Evolutionary conservation across 495 filamentous ascomycete genomes (phyloP).

Genomic region (Penicillium alfredii): DNA sequence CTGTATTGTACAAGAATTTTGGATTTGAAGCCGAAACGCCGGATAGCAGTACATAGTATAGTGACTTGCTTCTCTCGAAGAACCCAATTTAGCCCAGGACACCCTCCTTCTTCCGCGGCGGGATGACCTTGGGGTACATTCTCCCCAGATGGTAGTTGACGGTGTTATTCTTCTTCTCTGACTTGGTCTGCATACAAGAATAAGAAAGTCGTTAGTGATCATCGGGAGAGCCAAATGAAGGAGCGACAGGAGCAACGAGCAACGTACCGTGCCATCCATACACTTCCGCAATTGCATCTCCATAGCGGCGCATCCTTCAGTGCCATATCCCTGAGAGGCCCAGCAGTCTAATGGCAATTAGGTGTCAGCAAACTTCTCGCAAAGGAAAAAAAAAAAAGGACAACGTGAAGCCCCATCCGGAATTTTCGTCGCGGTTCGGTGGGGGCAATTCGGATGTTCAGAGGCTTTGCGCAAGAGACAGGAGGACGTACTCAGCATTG

Average conservation of each 20-base stretch:
- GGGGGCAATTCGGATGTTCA: no score
- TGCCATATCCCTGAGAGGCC: constrained; percentile 76
- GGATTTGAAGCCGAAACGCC: no score
- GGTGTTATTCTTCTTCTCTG: constrained; percentile 64
- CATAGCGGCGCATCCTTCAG: constrained; percentile 68
- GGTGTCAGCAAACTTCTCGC: constrained; percentile 7
- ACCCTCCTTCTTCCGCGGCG: constrained; percentile 64
- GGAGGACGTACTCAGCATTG: constrained; percentile 70
- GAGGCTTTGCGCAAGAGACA: not conserved
- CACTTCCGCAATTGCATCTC: constrained; percentile 81
- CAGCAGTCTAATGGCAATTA: constrained; percentile 71
- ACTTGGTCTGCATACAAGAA: constrained; percentile 49
- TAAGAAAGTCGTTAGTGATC: constrained; percentile 12
- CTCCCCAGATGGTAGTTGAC: constrained; percentile 94
- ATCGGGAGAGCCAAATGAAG: not conserved
- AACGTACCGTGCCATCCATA: constrained; percentile 77
- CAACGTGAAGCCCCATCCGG: no score
- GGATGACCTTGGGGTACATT: constrained; percentile 74
- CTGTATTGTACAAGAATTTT: no score
- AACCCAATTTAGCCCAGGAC: constrained; percentile 27
- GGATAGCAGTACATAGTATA: not conserved
- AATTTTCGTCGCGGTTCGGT: no score
- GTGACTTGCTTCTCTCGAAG: constrained; percentile 1
- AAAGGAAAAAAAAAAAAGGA: no score
- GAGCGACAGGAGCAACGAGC: not conserved